Percentiles rank a stretch among this genome's conserved stretches.
These are phyloP conservation scores for Cyclotella kingstonii DNA, from an alignment of 108 stramenopile species.

Conservation along the genomic window DNA sequence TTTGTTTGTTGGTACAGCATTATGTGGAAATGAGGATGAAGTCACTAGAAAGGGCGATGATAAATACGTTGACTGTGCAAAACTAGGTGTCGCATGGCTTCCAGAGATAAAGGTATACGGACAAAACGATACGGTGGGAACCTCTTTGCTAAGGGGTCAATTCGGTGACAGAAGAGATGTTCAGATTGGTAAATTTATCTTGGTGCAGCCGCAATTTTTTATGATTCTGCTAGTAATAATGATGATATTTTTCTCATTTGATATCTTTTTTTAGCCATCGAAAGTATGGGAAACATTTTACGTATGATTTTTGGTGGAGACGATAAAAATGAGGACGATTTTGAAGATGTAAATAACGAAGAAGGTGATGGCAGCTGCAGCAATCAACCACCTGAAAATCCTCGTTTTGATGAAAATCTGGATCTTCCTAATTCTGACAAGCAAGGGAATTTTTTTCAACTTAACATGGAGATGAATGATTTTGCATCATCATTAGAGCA, in stretches of 20 bases:
- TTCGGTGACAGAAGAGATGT: constrained; percentile 50
- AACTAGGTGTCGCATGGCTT: constrained; percentile 39
- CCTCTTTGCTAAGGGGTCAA: constrained; percentile 39
- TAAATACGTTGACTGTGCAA: constrained; percentile 32
- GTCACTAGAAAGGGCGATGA: constrained; percentile 17
- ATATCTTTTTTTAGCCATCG: constrained; percentile 30
- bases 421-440: constrained; percentile 1
- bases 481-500: background rate
- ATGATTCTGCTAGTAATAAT: too few species aligned
- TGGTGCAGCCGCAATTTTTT: background rate
- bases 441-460: constrained; percentile 1
- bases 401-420: constrained; percentile 1
- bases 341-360: constrained; percentile 30
- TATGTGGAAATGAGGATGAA: constrained; percentile 44
- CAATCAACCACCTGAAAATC: constrained; percentile 10
- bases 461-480: background rate
- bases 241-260: too few species aligned
- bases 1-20: constrained; percentile 33
- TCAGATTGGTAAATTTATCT: constrained; percentile 28
- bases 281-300: constrained; percentile 37
- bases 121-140: constrained; percentile 21
- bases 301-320: constrained; percentile 41
- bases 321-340: constrained; percentile 33
- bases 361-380: constrained; percentile 15
- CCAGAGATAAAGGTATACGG: constrained; percentile 46